Percentiles rank a stretch among this genome's conserved stretches.
Evolutionary conservation across 805 yeast species (phyloP).

Genomic region (Nakazawaea peltata): DNA sequence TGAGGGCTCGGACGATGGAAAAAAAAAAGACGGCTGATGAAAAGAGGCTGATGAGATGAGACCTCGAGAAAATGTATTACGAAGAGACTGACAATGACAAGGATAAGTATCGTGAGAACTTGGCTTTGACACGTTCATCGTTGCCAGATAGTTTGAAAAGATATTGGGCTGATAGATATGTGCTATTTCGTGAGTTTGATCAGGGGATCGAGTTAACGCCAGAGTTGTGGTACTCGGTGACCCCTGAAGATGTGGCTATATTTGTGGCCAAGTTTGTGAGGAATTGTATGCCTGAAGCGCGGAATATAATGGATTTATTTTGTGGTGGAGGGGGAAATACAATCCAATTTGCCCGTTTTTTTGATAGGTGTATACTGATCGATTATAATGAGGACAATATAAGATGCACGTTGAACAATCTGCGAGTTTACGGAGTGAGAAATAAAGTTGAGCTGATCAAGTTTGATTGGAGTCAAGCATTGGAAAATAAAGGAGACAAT

Average conservation of each 20-base stretch:
- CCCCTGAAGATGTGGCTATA: constrained; percentile 69
- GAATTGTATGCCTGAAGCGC: constrained; percentile 41
- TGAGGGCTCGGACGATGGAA: not conserved
- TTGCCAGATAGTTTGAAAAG: constrained; percentile 34
- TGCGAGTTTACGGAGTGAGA: constrained; percentile 50
- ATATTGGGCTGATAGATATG: constrained; percentile 57
- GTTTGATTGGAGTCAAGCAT: constrained; percentile 36
- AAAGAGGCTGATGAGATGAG: not conserved
- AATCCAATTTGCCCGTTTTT: constrained; percentile 60
- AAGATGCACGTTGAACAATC: constrained; percentile 60
- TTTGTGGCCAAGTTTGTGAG: constrained; percentile 47
- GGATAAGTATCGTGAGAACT: constrained; percentile 1
- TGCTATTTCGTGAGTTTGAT: constrained; percentile 55
- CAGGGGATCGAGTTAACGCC: constrained; percentile 61
- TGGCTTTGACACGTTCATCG: constrained; percentile 1
- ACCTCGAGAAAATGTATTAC: not conserved
- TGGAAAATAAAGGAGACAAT: constrained; percentile 5
- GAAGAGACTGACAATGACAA: constrained; percentile 3
- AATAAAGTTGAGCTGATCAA: constrained; percentile 38
- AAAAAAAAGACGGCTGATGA: not conserved
- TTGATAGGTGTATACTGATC: constrained; percentile 50
- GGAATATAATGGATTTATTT: constrained; percentile 54
- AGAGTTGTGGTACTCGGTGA: constrained; percentile 82
- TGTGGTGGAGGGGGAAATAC: constrained; percentile 89
- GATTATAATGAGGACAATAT: constrained; percentile 55